Percentiles rank a stretch among this genome's conserved stretches.
Evolutionary conservation across 495 filamentous ascomycete genomes (phyloP).

Genomic region (Neurospora sublineolata): DNA sequence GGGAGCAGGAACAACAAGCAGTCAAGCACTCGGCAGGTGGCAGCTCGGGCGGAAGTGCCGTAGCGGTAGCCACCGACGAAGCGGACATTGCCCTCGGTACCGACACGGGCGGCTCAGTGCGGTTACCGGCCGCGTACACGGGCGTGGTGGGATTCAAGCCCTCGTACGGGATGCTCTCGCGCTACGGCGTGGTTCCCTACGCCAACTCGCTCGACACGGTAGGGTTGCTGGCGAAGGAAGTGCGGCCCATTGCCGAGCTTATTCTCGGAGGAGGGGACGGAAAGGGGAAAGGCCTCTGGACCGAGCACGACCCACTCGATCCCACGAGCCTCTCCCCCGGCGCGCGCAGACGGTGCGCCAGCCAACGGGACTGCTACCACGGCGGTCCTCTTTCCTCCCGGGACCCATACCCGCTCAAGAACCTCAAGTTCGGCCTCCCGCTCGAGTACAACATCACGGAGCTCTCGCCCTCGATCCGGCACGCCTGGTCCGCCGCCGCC

Average conservation of each 20-base stretch:
- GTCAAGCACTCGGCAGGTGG: constrained; percentile 68
- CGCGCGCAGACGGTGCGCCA: constrained; percentile 43
- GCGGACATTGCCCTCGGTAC: constrained; percentile 78
- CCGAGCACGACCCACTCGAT: constrained; percentile 57
- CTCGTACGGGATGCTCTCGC: constrained; percentile 54
- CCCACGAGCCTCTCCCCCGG: constrained; percentile 57
- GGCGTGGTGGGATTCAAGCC: constrained; percentile 88
- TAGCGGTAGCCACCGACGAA: constrained; percentile 62
- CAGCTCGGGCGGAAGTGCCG: constrained; percentile 88
- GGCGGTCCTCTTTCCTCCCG: constrained; percentile 1
- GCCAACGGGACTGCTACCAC: constrained; percentile 27
- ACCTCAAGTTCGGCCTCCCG: constrained; percentile 58
- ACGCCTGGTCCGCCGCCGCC: constrained; percentile 55
- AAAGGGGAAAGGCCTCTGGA: constrained; percentile 17
- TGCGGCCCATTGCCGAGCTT: constrained; percentile 37
- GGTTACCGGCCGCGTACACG: constrained; percentile 84
- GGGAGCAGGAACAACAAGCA: neutral
- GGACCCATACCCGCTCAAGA: constrained; percentile 21
- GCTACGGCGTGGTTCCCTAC: constrained; percentile 88
- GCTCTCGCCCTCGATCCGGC: constrained; percentile 51
- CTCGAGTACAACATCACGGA: constrained; percentile 81
- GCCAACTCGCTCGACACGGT: constrained; percentile 95
- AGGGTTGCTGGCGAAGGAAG: constrained; percentile 55
- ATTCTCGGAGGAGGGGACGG: constrained; percentile 36
- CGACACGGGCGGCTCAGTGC: constrained; percentile 88